Percentiles rank a stretch among this genome's conserved stretches.
Conservation (phyloP, 2,329 filamentous ascomycete genomes). For the Fusarium chaquense region DNA sequence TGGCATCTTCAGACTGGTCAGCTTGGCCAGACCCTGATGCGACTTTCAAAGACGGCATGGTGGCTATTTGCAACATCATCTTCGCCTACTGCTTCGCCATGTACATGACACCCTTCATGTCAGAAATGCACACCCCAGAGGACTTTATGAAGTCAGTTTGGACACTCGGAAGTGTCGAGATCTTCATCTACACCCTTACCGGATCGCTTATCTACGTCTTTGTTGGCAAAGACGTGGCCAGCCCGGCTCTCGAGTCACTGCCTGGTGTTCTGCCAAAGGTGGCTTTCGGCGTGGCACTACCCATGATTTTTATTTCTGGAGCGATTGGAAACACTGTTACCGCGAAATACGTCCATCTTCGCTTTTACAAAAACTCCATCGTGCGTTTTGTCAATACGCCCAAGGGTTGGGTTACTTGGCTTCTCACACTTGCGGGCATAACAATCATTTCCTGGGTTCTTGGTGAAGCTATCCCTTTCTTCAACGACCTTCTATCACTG, state of each 20-base stretch:
- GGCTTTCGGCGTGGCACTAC: slow-evolving; percentile 63
- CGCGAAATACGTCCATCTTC: slow-evolving; percentile 53
- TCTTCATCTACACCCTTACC: slow-evolving; percentile 71
- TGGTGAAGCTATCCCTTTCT: slow-evolving; percentile 78
- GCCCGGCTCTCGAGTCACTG: slow-evolving; percentile 73
- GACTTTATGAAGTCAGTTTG: slow-evolving; percentile 63
- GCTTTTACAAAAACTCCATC: slow-evolving; percentile 39
- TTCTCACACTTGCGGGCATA: slow-evolving; percentile 64
- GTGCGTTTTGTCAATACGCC: slow-evolving; percentile 41
- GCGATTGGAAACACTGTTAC: slow-evolving; percentile 67
- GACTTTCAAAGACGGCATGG: slow-evolving; percentile 64
- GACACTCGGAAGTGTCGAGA: slow-evolving; percentile 69
- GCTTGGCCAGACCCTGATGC: slow-evolving; percentile 55
- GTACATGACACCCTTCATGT: slow-evolving; percentile 60
- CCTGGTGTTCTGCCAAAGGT: slow-evolving; percentile 59
- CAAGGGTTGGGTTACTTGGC: slow-evolving; percentile 63
- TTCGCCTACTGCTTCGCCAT: slow-evolving; percentile 70
- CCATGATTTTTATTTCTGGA: slow-evolving; percentile 76
- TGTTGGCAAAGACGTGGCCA: slow-evolving; percentile 68
- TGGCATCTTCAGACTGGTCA: slow-evolving; percentile 50
- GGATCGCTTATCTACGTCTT: slow-evolving; percentile 75
- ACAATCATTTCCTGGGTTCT: slow-evolving; percentile 61
- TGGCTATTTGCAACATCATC: slow-evolving; percentile 72
- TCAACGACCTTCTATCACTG: slow-evolving; percentile 71
- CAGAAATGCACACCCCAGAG: slow-evolving; percentile 58